Base-by-base conservation (phyloP, 768 basidiomycete species). In the Boletus huronensis region DNA sequence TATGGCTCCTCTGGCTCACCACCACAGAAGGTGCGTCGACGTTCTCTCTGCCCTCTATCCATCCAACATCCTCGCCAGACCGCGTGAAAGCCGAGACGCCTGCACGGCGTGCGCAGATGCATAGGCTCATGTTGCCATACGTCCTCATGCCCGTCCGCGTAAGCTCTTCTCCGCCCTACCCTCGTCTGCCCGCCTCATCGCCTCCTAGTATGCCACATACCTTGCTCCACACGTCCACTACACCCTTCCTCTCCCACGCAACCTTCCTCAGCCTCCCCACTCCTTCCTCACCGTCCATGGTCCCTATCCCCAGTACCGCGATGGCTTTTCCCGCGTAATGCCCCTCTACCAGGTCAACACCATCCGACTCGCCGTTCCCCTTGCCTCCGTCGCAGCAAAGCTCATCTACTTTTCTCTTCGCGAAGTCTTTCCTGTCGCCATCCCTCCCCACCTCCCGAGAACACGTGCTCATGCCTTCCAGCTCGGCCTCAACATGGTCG, bases 1-100 rank as follows among this genome's bases (percentile, higher is more conserved):
- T 88, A 16, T 88, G 85, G 83, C 50, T 86, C 1, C 66, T 82
- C 49, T 89, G 87, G 87, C 74, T 84, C 61, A 77, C 80, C 31
- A 79, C 77, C 11, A 78, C 81, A 6, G 64, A 73, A 60, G 71
- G 83, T 83, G 39, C 46, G 79, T 71, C 39, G n/a, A 3, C 36
- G 4, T 43, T 40, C 21, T 1, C 32, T 50, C 50, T 34, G 3
- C 17, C 14, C 44, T 9, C 6, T 52, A 21, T 7, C n/a, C 19
- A 4, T 28, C 52, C 70, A 71, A 65, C 66, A 48, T 28, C 55
- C 3, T 50, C 54, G n/a, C 50, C 46, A 72, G 72, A 73, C 3
- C 66, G 60, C 46, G 65, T 71, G 48, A 58, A 17, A 36, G 59
- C 67, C n/a, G 58, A 70, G 49, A 53, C 69, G 1, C 48, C 63